Base-by-base conservation (phyloP, 805 yeast species). In the Saccharomycopsis fibuligera region DNA sequence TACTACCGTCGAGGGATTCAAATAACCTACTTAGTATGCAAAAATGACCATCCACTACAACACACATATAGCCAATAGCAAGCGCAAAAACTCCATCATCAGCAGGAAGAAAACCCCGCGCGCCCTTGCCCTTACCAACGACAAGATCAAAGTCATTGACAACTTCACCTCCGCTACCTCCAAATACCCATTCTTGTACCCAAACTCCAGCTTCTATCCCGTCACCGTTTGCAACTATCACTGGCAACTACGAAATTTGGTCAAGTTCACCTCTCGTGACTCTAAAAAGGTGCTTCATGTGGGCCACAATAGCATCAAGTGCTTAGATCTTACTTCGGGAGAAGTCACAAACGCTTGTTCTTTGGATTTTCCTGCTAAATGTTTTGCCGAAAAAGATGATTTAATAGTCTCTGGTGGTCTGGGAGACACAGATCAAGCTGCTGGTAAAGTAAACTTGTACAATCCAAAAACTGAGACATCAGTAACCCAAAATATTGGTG, bases 161-260 rank as follows among this genome's bases (percentile, higher is more conserved):
- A 39, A 8, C 22, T 38, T 22, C 30, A 38, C 48, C 29, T 6
- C 48, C n/a, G 16, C 48, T 16, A 23, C 33, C 16, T 38, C 38
- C 12, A 35, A 35, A 22, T 47, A 47, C 25, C 52, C 52, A 12
- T 49, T 49, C 30, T 23, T 19, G 35, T 19, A 35, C 22, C 38
- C 44, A n/a, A 31, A 19, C 17, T 41, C 38, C 33, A 39, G 21
- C 30, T 24, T 23, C 12, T 45, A 41, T 23, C 22, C 45, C 2
- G 60, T 62, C 5, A 57, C 63, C 48, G 61, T 65, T 14, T 56
- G 66, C 2, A 64, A 63, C 22, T 61, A 63, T 23, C 83, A 87
- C 67, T 88, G 95, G 95, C 96, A 87, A 62, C 69, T 88, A 29
- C 70, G 95, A 33, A 91, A 88, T 59, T 70, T 88, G 58, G 68